These are phyloP conservation scores for Chlorencoelia australis DNA, from an alignment of 2,329 filamentous ascomycete species.

Conservation along the genomic window DNA sequence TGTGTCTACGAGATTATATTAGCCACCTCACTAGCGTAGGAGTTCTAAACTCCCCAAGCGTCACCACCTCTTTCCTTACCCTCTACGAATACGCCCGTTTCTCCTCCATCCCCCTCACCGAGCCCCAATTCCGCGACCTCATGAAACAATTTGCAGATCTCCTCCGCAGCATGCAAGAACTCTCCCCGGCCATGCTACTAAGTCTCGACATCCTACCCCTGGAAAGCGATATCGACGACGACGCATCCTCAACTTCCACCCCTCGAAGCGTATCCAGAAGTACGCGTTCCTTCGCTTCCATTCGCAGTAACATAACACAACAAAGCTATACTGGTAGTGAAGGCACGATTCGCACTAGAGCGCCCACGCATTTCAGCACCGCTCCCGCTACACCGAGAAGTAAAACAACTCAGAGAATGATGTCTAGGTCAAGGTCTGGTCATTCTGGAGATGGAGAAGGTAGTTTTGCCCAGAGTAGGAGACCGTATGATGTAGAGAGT, in stretches of 20 bases:
- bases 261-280: constrained; percentile 16
- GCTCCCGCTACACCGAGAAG: constrained; percentile 9
- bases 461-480: constrained; percentile 14
- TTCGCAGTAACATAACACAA: too few species aligned
- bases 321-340: too few species aligned
- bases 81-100: constrained; percentile 82
- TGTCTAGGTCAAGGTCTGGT: constrained; percentile 20
- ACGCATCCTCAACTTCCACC: constrained; percentile 14
- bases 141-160: constrained; percentile 82
- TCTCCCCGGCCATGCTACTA: constrained; percentile 17
- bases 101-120: constrained; percentile 57
- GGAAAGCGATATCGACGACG: constrained; percentile 24
- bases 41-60: constrained; percentile 46
- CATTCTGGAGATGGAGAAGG: constrained; percentile 19
- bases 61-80: constrained; percentile 53
- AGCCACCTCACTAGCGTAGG: constrained; percentile 57
- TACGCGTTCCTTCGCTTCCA: constrained; percentile 22
- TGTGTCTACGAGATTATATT: constrained; percentile 74
- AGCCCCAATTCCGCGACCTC: constrained; percentile 61
- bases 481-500: constrained; percentile 16
- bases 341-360: constrained; percentile 23
- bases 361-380: constrained; percentile 11
- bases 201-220: constrained; percentile 13
- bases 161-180: constrained; percentile 60
- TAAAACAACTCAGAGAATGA: too few species aligned